A percentile compares a stretch with the other conserved stretches of the same genome.
phyloP scores from a whole-genome alignment of 2,329 filamentous ascomycete genomes.

The Plectosphaerella cucumerina region DNA sequence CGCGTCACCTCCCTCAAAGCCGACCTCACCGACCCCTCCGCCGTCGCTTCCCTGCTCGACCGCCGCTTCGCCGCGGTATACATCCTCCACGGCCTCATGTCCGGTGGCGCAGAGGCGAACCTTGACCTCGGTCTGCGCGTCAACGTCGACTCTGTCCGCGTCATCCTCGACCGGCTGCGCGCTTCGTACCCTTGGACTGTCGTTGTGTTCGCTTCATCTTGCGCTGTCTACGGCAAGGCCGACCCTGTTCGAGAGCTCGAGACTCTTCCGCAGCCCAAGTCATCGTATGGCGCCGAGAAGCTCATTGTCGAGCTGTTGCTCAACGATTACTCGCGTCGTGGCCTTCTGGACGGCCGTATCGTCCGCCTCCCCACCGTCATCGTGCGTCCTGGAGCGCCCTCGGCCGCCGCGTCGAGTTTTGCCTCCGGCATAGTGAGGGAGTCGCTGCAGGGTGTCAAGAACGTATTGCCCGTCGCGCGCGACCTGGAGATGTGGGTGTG shows the following conservation, averaged over 20 bases:
- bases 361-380: constrained; percentile 58
- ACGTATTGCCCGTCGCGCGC: constrained; percentile 36
- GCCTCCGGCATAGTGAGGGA: constrained; percentile 59
- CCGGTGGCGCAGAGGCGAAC: constrained; percentile 55
- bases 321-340: constrained; percentile 47
- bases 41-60: constrained; percentile 21
- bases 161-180: constrained; percentile 48
- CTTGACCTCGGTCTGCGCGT: constrained; percentile 50
- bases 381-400: constrained; percentile 55
- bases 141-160: constrained; percentile 53
- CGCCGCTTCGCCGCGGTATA: constrained; percentile 36
- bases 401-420: constrained; percentile 57
- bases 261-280: constrained; percentile 47
- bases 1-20: constrained; percentile 19
- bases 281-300: constrained; percentile 58
- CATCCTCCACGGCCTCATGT: constrained; percentile 63
- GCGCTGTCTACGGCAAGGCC: constrained; percentile 53
- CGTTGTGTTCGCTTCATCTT: constrained; percentile 54
- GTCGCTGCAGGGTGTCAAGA: constrained; percentile 43
- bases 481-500: constrained; percentile 42
- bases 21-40: constrained; percentile 25
- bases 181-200: constrained; percentile 39
- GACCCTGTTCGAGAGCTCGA: constrained; percentile 19
- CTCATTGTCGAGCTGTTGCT: constrained; percentile 56
- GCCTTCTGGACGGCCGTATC: constrained; percentile 52